These are phyloP conservation scores for Acorus gramineus DNA, from an alignment of 106 monocot genomes.

Conservation along the genomic window DNA sequence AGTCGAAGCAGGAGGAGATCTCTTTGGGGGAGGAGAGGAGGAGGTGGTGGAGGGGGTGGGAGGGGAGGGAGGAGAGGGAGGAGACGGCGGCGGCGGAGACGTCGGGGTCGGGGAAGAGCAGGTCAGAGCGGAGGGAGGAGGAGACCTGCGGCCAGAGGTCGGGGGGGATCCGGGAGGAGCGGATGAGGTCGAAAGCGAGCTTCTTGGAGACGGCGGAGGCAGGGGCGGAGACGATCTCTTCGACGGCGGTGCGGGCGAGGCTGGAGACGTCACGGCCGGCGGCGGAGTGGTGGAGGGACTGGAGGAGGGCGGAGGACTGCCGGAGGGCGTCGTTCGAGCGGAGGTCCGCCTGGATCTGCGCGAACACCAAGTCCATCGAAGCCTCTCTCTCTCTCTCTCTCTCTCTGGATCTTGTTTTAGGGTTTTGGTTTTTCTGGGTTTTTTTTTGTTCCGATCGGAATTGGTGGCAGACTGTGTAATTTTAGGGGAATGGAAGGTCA, in stretches of 20 bases:
- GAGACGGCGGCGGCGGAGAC: conserved; percentile 81
- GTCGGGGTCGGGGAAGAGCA: conserved; percentile 93
- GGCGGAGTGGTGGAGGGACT: conserved; percentile 87
- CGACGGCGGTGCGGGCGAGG: conserved; percentile 63
- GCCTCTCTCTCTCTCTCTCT: conserved; percentile 5
- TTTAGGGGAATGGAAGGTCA: too few relatives aligned
- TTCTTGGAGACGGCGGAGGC: conserved; percentile 93
- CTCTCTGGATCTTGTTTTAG: background rate
- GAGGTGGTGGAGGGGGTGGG: conserved; percentile 68
- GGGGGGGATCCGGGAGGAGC: conserved; percentile 69
- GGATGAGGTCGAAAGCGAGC: conserved; percentile 96
- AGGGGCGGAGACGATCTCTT: conserved; percentile 88
- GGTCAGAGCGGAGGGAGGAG: conserved; percentile 66
- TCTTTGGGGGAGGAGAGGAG: conserved; percentile 56
- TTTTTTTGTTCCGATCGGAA: background rate
- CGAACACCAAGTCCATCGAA: conserved; percentile 84
- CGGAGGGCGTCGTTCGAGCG: conserved; percentile 95
- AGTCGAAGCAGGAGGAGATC: conserved; percentile 59
- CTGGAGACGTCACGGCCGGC: conserved; percentile 92
- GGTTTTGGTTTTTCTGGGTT: background rate
- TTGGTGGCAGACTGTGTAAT: too few relatives aligned
- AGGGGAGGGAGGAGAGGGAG: conserved; percentile 71
- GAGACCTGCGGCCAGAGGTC: conserved; percentile 78
- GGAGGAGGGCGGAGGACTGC: conserved; percentile 85
- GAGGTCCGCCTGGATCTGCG: conserved; percentile 91